Percentiles rank a stretch among this genome's conserved stretches.
Conservation (phyloP, 495 filamentous ascomycete species). For the Aspergillus sclerotioniger region DNA sequence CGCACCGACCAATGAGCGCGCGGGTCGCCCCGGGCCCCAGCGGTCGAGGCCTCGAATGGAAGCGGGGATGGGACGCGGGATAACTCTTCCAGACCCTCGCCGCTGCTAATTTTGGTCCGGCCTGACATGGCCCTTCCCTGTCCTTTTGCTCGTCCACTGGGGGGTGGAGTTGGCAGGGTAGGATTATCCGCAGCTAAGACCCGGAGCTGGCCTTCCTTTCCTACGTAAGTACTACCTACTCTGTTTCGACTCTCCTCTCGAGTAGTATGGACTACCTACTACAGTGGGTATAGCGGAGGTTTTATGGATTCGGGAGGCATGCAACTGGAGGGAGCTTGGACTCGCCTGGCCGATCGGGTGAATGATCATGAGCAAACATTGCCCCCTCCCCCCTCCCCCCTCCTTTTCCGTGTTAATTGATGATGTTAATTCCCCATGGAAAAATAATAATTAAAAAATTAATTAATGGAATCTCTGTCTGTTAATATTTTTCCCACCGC, state of each 20-base stretch:
- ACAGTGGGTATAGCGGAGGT: too few relatives aligned
- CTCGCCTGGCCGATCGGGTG: too few relatives aligned
- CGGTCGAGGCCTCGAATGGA: conserved; percentile 28
- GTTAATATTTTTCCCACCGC: neutral
- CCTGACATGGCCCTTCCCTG: conserved; percentile 10
- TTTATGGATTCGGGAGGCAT: too few relatives aligned
- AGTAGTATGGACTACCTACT: too few relatives aligned
- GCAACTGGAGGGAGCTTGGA: too few relatives aligned
- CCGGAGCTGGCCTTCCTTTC: too few relatives aligned
- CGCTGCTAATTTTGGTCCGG: conserved; percentile 22
- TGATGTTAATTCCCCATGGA: neutral
- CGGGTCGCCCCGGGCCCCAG: conserved; percentile 8
- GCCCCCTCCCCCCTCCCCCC: too few relatives aligned
- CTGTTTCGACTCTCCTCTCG: too few relatives aligned
- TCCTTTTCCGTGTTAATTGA: neutral
- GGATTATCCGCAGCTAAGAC: too few relatives aligned
- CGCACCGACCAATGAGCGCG: conserved; percentile 11
- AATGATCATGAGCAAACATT: too few relatives aligned
- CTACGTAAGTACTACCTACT: too few relatives aligned
- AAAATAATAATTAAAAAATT: neutral
- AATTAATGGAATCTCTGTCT: neutral
- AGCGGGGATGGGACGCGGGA: conserved; percentile 20
- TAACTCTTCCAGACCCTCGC: conserved; percentile 12
- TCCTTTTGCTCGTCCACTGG: neutral
- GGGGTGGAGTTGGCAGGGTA: too few relatives aligned